Conservation (phyloP, 352 stramenopile genomes). For the Phytophthora pinifolia region DNA sequence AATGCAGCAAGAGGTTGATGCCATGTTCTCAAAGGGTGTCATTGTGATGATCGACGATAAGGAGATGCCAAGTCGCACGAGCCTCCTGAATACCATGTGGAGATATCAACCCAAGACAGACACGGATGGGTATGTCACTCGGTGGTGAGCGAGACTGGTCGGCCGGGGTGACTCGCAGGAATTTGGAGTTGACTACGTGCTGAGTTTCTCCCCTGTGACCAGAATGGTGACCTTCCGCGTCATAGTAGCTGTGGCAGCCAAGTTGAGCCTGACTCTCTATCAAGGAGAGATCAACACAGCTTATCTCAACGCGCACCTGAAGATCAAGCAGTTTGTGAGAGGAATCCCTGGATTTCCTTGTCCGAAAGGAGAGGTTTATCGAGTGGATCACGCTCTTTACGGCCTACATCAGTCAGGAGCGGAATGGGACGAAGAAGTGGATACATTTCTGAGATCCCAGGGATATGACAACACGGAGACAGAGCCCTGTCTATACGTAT, state of each 20-base stretch:
- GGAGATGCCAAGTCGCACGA: not conserved
- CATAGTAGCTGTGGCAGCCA: not conserved
- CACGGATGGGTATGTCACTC: not conserved
- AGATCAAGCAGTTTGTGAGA: too few relatives aligned
- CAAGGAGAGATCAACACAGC: slow-evolving; percentile 16
- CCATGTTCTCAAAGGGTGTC: too few relatives aligned
- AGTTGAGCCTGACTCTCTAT: slow-evolving; percentile 3
- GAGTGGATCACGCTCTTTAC: too few relatives aligned
- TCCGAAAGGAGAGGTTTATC: too few relatives aligned
- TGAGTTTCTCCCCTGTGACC: slow-evolving; percentile 9
- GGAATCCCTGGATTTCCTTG: too few relatives aligned
- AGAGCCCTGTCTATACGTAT: slow-evolving; percentile 9
- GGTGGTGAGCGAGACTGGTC: slow-evolving; percentile 4
- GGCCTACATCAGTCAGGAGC: too few relatives aligned
- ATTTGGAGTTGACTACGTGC: slow-evolving; percentile 5
- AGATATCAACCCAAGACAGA: slow-evolving; percentile 12
- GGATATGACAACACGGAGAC: not conserved
- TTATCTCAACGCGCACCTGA: too few relatives aligned
- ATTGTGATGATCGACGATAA: too few relatives aligned
- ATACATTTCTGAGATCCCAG: slow-evolving; percentile 2
- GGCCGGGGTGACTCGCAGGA: slow-evolving; percentile 1
- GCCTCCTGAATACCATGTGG: slow-evolving; percentile 4
- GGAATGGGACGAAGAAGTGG: slow-evolving; percentile 19
- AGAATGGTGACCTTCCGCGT: slow-evolving; percentile 14
- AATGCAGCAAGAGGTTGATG: too few relatives aligned